phyloP scores from a whole-genome alignment of 805 yeast species.

The Ogataea henricii region DNA sequence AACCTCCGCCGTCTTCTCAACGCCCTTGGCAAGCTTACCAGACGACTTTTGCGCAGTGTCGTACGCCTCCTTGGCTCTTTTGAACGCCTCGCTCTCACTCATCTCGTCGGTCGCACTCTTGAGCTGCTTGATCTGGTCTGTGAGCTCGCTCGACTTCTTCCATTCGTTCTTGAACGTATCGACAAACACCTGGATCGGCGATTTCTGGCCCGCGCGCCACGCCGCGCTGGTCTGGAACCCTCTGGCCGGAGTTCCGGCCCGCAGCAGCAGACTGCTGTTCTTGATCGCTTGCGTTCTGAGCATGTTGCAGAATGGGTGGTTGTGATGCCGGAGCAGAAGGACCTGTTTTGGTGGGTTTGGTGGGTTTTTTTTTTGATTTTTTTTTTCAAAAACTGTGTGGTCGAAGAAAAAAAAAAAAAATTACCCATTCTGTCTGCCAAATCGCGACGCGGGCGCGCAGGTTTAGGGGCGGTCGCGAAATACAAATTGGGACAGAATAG shows the following conservation, averaged over 20 bases:
- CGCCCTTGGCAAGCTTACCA: slow-evolving; percentile 64
- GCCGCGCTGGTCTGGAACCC: slow-evolving; percentile 17
- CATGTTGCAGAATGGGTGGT: slow-evolving; percentile 10
- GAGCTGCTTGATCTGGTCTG: slow-evolving; percentile 88
- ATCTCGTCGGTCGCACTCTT: slow-evolving; percentile 95
- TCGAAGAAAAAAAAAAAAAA: background rate
- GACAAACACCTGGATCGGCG: slow-evolving; percentile 90
- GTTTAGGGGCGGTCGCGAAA: slow-evolving; percentile 1
- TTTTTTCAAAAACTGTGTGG: background rate
- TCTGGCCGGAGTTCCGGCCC: slow-evolving; percentile 14
- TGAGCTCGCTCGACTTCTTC: slow-evolving; percentile 85
- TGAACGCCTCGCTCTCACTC: slow-evolving; percentile 92
- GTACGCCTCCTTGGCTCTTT: slow-evolving; percentile 89
- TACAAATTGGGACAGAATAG: background rate
- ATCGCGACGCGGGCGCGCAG: background rate
- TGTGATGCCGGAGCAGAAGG: background rate
- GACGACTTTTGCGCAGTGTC: slow-evolving; percentile 75
- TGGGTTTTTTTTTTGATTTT: background rate
- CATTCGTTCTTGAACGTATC: slow-evolving; percentile 92
- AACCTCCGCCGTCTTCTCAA: slow-evolving; percentile 88
- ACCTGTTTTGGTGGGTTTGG: background rate
- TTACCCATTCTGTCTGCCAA: background rate
- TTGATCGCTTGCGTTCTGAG: slow-evolving; percentile 13
- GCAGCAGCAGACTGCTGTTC: slow-evolving; percentile 5
- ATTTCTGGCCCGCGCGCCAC: slow-evolving; percentile 42